Evolutionary conservation across 2,329 filamentous ascomycete genomes (phyloP).

Genomic region (Didymella glomerata): DNA sequence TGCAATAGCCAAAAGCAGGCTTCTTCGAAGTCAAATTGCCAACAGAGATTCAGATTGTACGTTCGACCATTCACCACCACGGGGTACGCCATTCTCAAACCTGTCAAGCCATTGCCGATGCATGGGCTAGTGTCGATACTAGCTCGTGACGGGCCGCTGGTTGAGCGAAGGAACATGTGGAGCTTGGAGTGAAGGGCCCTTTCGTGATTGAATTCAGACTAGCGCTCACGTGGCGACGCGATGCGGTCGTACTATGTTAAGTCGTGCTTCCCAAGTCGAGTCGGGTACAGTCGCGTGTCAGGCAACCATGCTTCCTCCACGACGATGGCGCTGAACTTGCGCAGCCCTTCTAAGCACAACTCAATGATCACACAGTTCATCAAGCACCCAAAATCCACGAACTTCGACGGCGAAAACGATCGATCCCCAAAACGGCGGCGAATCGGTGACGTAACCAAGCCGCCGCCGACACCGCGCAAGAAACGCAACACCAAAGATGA

Average conservation of each 20-base stretch:
- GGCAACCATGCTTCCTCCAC: conserved; percentile 17
- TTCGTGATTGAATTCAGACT: conserved; percentile 2
- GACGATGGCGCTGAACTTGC: conserved; percentile 50
- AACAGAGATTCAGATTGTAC: neutral
- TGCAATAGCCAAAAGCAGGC: neutral
- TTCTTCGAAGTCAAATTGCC: neutral
- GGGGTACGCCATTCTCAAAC: too few relatives aligned
- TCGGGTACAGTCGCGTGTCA: conserved; percentile 5
- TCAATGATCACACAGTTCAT: conserved; percentile 57
- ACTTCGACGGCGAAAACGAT: conserved; percentile 52
- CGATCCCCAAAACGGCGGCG: conserved; percentile 56
- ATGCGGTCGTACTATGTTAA: too few relatives aligned
- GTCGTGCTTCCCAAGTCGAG: neutral
- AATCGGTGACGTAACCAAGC: conserved; percentile 36
- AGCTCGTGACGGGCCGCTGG: neutral
- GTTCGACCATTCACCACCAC: neutral
- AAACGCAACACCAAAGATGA: conserved; percentile 36
- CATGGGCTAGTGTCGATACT: neutral
- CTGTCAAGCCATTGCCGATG: neutral
- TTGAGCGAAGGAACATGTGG: conserved; percentile 7
- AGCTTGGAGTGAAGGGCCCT: neutral
- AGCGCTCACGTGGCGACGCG: conserved; percentile 26
- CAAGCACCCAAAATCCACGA: conserved; percentile 56
- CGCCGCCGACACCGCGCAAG: conserved; percentile 35
- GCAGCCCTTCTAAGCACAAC: conserved; percentile 57